These are phyloP conservation scores for Uronychia binucleata DNA, from an alignment of 73 alveolate genomes.

Conservation along the genomic window DNA sequence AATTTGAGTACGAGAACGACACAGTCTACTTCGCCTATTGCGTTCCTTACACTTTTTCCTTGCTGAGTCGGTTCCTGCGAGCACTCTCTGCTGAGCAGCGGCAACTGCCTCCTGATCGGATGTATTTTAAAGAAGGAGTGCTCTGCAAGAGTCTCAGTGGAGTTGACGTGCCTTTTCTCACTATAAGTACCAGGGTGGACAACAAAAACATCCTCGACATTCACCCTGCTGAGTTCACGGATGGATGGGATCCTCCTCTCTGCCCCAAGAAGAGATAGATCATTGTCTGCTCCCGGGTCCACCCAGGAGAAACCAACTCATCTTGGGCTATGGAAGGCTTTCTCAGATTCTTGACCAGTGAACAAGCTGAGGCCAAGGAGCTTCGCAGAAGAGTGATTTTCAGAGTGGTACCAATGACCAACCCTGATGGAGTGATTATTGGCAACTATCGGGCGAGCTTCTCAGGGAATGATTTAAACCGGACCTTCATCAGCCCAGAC, in stretches of 20 bases:
- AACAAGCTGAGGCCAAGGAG: constrained; percentile 39
- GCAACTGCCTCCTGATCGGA: not conserved
- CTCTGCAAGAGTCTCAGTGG: constrained; percentile 60
- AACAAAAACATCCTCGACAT: constrained; percentile 30
- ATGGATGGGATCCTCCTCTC: constrained; percentile 7
- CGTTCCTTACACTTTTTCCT: constrained; percentile 40
- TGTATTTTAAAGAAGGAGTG: constrained; percentile 19
- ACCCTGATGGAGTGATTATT: constrained; percentile 86
- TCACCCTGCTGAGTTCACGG: constrained; percentile 7
- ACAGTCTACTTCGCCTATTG: constrained; percentile 44
- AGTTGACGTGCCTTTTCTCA: constrained; percentile 50
- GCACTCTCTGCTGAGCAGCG: not conserved
- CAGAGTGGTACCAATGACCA: constrained; percentile 82
- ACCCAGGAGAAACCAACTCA: constrained; percentile 91
- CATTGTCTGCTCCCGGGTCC: constrained; percentile 79
- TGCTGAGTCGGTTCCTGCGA: not conserved
- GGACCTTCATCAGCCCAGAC: constrained; percentile 51
- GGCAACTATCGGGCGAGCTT: constrained; percentile 72
- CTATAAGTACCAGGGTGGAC: constrained; percentile 25
- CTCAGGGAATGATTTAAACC: constrained; percentile 77
- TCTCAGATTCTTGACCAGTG: constrained; percentile 49
- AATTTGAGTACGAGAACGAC: constrained; percentile 24
- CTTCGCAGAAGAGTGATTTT: constrained; percentile 71
- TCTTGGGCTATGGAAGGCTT: constrained; percentile 77
- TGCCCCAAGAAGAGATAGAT: constrained; percentile 45